Evolutionary conservation across 352 stramenopile genomes (phyloP), one percentile per base, ranked within the genome.

Genomic region (Pythium rishiriense): DNA sequence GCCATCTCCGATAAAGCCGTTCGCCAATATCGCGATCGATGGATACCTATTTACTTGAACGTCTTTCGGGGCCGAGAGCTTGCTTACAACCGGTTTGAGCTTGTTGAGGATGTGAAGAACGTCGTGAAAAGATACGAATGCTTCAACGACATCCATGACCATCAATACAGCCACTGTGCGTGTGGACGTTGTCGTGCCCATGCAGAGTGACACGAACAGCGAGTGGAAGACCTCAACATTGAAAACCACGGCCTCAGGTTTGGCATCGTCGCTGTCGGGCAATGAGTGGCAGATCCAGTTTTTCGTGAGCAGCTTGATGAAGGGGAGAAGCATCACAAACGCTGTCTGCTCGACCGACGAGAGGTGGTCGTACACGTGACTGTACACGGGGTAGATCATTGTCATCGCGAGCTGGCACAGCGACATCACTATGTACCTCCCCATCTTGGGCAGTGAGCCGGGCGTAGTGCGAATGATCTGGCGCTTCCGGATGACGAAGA

Each of bases 221-320:
- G 68, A 42, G 42, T 71, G 66, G 50, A 71, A 72, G 24, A 71
- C 29, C 37, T 71, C 63, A 19, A 72, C 56, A 8, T 65, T 67
- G 17, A 72, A 67, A 1, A 75, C 57, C 0, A 75, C 45, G 19
- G 57, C 21, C 24, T 73, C 72, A 9, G 73, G 69, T 14, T 71
- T 84, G 15, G 51, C 50, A 26, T 76, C 73, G 45, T 78, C 66
- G 5, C 21, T 54, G 31, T 64, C 63, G 5, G 6, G 14, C 19
- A 72, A 48, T 45, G 58, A 12, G 29, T 52, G 41, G 55, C 69
- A 72, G 26, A 85, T 75, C 54, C 70, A 66, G 58, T 81, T 78
- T 50, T 82, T 81, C n/a, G 61, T 58, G 0, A 57, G 31, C 22
- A 86, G 58, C 57, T 84, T 86, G n/a, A 84, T 62, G 26, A 81